Evolutionary conservation across 2,329 filamentous ascomycete species (phyloP).

Genomic region (Colletotrichum lini): DNA sequence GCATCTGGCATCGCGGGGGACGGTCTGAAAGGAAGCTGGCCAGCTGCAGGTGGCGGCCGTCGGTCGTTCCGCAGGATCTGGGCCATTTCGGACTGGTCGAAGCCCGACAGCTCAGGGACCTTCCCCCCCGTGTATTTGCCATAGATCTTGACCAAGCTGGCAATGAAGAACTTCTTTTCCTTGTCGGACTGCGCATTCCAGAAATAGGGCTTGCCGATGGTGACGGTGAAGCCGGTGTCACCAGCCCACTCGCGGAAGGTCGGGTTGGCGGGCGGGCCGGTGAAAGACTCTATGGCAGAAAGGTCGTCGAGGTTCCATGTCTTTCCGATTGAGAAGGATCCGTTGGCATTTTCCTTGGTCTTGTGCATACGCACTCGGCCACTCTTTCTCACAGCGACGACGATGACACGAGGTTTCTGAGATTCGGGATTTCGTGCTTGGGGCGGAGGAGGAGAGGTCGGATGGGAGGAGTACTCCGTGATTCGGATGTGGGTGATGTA

Average conservation of each 20-base stretch:
- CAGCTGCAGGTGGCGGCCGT: slow-evolving; percentile 50
- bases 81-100: slow-evolving; percentile 84
- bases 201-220: slow-evolving; percentile 94
- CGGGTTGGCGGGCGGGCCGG: slow-evolving; percentile 70
- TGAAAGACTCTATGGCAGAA: slow-evolving; percentile 83
- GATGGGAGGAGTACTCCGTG: slow-evolving; percentile 86
- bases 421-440: slow-evolving; percentile 77
- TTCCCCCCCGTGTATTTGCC: slow-evolving; percentile 95
- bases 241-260: slow-evolving; percentile 83
- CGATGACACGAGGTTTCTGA: slow-evolving; percentile 92
- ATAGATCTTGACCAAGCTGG: slow-evolving; percentile 95
- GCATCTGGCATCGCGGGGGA: slow-evolving; percentile 34
- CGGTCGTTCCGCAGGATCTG: slow-evolving; percentile 76
- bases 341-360: slow-evolving; percentile 93
- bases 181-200: slow-evolving; percentile 95
- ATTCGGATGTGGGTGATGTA: slow-evolving; percentile 98
- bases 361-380: slow-evolving; percentile 97
- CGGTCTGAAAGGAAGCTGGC: slow-evolving; percentile 29
- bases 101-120: slow-evolving; percentile 83
- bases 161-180: slow-evolving; percentile 99
- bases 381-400: slow-evolving; percentile 92
- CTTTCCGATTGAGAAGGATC: slow-evolving; percentile 96
- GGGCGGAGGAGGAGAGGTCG: slow-evolving; percentile 87
- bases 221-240: slow-evolving; percentile 87
- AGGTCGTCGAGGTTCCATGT: slow-evolving; percentile 98